Percentiles rank a stretch among this genome's conserved stretches.
Evolutionary conservation across 2,329 filamentous ascomycete species (phyloP).

Genomic region (Cladophialophora carrionii): DNA sequence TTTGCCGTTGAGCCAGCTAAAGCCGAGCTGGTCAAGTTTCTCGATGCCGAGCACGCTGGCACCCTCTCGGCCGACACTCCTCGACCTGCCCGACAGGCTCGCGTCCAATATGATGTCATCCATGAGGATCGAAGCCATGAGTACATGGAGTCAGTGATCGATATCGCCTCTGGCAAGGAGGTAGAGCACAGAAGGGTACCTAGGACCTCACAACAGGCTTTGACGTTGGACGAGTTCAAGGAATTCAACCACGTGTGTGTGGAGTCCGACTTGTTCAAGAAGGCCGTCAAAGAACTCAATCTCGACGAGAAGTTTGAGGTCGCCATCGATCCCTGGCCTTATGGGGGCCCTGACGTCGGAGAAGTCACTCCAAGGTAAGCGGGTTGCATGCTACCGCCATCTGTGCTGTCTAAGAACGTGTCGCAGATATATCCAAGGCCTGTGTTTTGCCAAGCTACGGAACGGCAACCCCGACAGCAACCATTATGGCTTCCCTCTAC

Average conservation of each 20-base stretch:
- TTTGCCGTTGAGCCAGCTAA: conserved; percentile 57
- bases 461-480: conserved; percentile 60
- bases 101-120: conserved; percentile 61
- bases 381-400: not conserved
- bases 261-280: conserved; percentile 57
- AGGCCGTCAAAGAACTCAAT: conserved; percentile 56
- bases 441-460: conserved; percentile 56
- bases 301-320: conserved; percentile 60
- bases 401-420: conserved; percentile 13
- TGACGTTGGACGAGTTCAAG: conserved; percentile 55
- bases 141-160: conserved; percentile 60
- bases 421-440: conserved; percentile 56
- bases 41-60: conserved; percentile 54
- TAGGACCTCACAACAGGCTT: conserved; percentile 53
- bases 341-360: conserved; percentile 56
- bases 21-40: conserved; percentile 52
- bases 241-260: conserved; percentile 55
- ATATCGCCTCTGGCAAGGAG: conserved; percentile 49
- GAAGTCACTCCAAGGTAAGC: conserved; percentile 55
- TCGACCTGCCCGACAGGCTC: conserved; percentile 55
- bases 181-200: conserved; percentile 52
- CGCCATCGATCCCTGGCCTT: conserved; percentile 61
- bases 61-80: conserved; percentile 47
- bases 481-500: conserved; percentile 65
- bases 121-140: conserved; percentile 56